Evolutionary conservation across 768 basidiomycete genomes (phyloP).

Genomic region (Hygrophoropsis aurantiaca): DNA sequence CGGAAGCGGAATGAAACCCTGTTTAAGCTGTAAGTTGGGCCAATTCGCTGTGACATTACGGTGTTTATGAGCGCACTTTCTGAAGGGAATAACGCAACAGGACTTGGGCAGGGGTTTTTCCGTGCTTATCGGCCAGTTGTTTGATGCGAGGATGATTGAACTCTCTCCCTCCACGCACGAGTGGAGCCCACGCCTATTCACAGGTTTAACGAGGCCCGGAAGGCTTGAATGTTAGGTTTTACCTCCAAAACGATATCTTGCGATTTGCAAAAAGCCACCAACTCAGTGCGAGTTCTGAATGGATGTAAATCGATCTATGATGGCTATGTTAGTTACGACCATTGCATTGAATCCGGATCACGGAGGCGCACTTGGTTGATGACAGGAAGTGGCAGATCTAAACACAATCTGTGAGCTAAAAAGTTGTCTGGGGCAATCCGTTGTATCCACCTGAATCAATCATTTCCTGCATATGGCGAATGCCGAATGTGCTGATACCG

Average conservation of each 20-base stretch:
- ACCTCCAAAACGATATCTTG: slow-evolving; percentile 65
- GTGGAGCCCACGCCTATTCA: slow-evolving; percentile 70
- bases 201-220: not conserved
- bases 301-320: slow-evolving; percentile 58
- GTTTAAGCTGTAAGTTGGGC: not conserved
- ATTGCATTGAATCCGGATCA: not conserved
- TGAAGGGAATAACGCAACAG: slow-evolving; percentile 78
- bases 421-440: too few relatives aligned
- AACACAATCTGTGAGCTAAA: too few relatives aligned
- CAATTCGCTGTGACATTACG: too few relatives aligned
- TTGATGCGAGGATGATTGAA: slow-evolving; percentile 58
- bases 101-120: slow-evolving; percentile 56
- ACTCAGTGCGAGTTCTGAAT: slow-evolving; percentile 65
- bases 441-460: slow-evolving; percentile 11
- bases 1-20: slow-evolving; percentile 57
- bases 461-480: slow-evolving; percentile 59
- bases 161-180: slow-evolving; percentile 63
- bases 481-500: slow-evolving; percentile 64
- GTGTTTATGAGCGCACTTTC: slow-evolving; percentile 43
- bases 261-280: slow-evolving; percentile 58
- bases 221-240: slow-evolving; percentile 14
- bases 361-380: slow-evolving; percentile 55
- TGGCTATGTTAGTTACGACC: slow-evolving; percentile 2
- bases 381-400: slow-evolving; percentile 48
- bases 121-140: slow-evolving; percentile 50